Evolutionary conservation across 805 yeast genomes (phyloP).

Genomic region (Isabelozyma rhagii): DNA sequence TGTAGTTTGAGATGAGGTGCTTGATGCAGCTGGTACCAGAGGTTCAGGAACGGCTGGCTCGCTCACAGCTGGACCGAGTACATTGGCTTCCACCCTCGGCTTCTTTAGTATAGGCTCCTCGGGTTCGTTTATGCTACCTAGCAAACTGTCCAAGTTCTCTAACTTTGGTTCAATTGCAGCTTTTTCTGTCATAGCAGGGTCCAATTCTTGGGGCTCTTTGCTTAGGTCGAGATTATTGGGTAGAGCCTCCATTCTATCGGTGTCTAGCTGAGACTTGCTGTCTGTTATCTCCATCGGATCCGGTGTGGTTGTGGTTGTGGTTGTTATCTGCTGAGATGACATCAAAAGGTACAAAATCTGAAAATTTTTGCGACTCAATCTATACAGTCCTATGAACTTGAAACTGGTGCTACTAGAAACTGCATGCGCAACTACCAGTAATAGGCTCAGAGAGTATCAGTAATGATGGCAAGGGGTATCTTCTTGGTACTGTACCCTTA

Average conservation of each 20-base stretch:
- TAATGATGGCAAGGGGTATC: too few relatives aligned
- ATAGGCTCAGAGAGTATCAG: background rate
- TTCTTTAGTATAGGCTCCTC: slow-evolving; percentile 1
- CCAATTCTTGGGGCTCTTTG: background rate
- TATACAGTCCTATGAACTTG: background rate
- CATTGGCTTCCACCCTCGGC: background rate
- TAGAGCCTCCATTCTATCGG: background rate
- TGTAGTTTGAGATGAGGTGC: background rate
- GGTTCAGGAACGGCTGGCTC: background rate
- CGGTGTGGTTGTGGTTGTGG: slow-evolving; percentile 43
- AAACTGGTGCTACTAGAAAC: background rate
- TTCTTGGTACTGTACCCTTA: background rate
- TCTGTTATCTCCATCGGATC: background rate
- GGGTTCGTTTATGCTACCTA: background rate
- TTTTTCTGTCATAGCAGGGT: too few relatives aligned
- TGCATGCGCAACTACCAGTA: background rate
- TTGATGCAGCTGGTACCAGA: background rate
- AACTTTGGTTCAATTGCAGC: background rate
- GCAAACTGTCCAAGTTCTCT: background rate
- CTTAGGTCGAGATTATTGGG: background rate
- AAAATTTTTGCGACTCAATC: background rate
- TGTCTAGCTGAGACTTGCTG: background rate
- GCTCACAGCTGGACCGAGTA: background rate
- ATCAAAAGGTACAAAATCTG: slow-evolving; percentile 26
- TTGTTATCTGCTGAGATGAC: slow-evolving; percentile 54